Conservation (phyloP, 306 rosid genomes). For the Inga laurina region DNA sequence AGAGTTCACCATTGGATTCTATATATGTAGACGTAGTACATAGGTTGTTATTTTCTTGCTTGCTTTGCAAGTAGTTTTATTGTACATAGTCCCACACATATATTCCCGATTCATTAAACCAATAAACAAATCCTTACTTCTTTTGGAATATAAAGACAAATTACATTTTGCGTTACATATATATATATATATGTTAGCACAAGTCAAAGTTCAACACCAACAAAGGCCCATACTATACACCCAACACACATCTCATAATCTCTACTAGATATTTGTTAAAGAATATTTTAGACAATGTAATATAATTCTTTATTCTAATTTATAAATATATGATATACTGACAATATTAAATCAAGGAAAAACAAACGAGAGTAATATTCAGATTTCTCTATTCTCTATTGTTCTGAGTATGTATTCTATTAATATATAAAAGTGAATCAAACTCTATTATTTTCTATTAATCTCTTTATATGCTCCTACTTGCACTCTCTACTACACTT, state of each 20-base stretch:
- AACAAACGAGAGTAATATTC: no score
- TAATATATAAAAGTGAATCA: background rate
- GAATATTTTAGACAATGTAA: no score
- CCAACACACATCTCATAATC: no score
- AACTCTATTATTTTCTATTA: background rate
- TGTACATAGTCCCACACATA: background rate
- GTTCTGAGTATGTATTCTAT: no score
- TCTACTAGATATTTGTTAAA: no score
- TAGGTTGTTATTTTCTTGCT: background rate
- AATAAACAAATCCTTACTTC: background rate
- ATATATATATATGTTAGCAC: no score
- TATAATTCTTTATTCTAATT: no score
- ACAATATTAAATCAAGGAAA: no score
- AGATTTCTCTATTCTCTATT: no score
- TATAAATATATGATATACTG: no score
- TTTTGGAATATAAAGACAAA: background rate
- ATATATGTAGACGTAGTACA: background rate
- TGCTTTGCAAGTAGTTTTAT: background rate
- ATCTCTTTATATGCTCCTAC: background rate
- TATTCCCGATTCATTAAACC: background rate
- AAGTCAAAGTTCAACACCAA: no score
- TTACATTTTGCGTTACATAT: background rate
- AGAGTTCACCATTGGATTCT: slow-evolving; percentile 3
- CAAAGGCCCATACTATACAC: no score
- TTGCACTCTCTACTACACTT: background rate